Evolutionary conservation across 208 protist genomes (phyloP).

Genomic region (Trypanosoma mega): DNA sequence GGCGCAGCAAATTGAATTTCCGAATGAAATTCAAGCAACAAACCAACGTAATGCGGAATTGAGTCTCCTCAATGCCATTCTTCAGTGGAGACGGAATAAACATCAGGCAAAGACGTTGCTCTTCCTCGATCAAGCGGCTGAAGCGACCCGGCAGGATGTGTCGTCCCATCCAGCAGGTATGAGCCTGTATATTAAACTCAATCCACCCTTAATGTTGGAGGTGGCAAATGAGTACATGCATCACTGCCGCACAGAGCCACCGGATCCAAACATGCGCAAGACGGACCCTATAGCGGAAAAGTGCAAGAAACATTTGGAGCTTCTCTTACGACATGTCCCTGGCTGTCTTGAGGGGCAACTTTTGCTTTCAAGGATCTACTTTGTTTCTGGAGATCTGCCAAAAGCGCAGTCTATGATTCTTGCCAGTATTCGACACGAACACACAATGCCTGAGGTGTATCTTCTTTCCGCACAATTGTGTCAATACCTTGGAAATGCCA

Average conservation of each 20-base stretch:
- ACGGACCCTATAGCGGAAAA: constrained; percentile 70
- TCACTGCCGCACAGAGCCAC: constrained; percentile 86
- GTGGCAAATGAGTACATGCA: constrained; percentile 86
- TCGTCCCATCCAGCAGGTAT: constrained; percentile 33
- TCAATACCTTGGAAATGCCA: constrained; percentile 78
- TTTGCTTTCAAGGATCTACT: constrained; percentile 80
- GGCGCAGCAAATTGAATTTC: constrained; percentile 80
- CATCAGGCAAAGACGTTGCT: constrained; percentile 60
- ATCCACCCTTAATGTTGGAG: constrained; percentile 78
- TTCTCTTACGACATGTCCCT: constrained; percentile 76
- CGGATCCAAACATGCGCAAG: constrained; percentile 57
- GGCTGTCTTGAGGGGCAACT: constrained; percentile 88
- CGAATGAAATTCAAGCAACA: constrained; percentile 84
- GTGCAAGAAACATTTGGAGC: constrained; percentile 68
- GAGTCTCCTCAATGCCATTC: constrained; percentile 69
- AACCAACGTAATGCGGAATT: constrained; percentile 81
- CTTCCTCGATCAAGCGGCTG: constrained; percentile 77
- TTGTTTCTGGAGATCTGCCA: constrained; percentile 78
- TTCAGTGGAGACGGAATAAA: constrained; percentile 66
- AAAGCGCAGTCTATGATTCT: constrained; percentile 71
- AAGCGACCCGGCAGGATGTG: constrained; percentile 65
- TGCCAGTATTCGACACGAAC: constrained; percentile 67
- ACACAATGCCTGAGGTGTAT: constrained; percentile 75
- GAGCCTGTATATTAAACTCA: constrained; percentile 73
- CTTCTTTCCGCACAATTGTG: constrained; percentile 91